phyloP scores from a whole-genome alignment of 169 alveolate species.

The Plasmodium yoelii region DNA sequence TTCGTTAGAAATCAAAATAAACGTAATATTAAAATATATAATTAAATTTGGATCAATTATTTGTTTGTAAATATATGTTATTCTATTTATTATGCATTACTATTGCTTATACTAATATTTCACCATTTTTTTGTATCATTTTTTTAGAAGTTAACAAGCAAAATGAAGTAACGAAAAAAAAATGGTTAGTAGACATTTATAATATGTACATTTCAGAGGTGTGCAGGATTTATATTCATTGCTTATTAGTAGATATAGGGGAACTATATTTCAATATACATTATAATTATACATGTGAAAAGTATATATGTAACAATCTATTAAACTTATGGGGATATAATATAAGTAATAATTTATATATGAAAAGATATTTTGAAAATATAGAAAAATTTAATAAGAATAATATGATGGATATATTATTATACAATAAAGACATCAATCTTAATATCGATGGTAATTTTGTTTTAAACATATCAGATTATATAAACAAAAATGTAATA shows the following conservation, averaged over 20 bases:
- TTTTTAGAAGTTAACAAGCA: background rate
- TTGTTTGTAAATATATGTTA: too few relatives aligned
- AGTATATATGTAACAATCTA: constrained; percentile 28
- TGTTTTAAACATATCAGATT: constrained; percentile 44
- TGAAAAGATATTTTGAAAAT: constrained; percentile 38
- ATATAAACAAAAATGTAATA: constrained; percentile 33
- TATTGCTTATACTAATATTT: too few relatives aligned
- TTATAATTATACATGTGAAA: constrained; percentile 37
- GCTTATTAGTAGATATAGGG: constrained; percentile 60
- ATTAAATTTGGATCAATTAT: too few relatives aligned
- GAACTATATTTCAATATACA: constrained; percentile 25
- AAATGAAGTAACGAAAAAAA: background rate
- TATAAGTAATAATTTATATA: constrained; percentile 32
- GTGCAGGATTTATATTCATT: constrained; percentile 52
- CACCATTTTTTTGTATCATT: too few relatives aligned
- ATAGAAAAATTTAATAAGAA: constrained; percentile 16
- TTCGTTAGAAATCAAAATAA: too few relatives aligned
- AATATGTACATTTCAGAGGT: constrained; percentile 21
- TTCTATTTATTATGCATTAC: too few relatives aligned
- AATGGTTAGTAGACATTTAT: too few relatives aligned
- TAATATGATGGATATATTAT: too few relatives aligned
- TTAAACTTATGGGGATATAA: constrained; percentile 49
- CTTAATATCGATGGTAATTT: background rate
- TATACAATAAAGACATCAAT: background rate
- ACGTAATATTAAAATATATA: too few relatives aligned